phyloP scores from a whole-genome alignment of 306 rosid genomes.

The Abrus precatorius region DNA sequence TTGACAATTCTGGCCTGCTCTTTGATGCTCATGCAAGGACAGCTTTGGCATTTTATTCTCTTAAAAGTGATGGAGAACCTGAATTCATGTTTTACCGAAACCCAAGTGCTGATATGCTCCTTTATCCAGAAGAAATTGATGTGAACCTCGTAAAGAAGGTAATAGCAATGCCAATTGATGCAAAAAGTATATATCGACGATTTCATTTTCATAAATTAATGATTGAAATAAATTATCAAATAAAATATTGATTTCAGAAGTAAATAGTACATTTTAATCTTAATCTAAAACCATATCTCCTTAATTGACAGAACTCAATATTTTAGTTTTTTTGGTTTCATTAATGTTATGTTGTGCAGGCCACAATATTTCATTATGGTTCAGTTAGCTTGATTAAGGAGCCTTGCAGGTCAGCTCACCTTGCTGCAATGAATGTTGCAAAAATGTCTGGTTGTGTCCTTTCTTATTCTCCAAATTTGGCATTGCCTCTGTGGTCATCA shows the following conservation, averaged over 20 bases:
- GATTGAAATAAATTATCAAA: neutral
- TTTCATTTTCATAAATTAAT: neutral
- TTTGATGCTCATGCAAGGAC: conserved; percentile 51
- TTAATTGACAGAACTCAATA: neutral
- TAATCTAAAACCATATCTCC: neutral
- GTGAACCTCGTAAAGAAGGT: conserved; percentile 47
- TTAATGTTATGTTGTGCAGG: conserved; percentile 41
- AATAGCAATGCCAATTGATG: neutral
- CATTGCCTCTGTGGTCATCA: conserved; percentile 53
- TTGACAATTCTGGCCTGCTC: conserved; percentile 52
- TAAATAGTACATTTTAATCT: neutral
- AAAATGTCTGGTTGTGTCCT: conserved; percentile 45
- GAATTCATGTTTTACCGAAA: conserved; percentile 51
- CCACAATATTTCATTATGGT: conserved; percentile 56
- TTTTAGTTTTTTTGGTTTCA: neutral
- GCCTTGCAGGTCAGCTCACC: conserved; percentile 53
- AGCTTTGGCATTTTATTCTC: conserved; percentile 47
- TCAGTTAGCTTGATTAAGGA: conserved; percentile 51
- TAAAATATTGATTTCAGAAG: neutral
- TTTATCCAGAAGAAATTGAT: conserved; percentile 45
- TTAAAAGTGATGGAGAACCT: conserved; percentile 43
- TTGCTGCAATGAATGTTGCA: conserved; percentile 50
- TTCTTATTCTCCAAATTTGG: conserved; percentile 52
- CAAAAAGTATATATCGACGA: neutral
- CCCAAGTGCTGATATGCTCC: conserved; percentile 55